Percentiles rank a stretch among this genome's conserved stretches.
Conservation (phyloP, 2,329 filamentous ascomycete genomes). For the Microcyclospora tardicrescens region DNA sequence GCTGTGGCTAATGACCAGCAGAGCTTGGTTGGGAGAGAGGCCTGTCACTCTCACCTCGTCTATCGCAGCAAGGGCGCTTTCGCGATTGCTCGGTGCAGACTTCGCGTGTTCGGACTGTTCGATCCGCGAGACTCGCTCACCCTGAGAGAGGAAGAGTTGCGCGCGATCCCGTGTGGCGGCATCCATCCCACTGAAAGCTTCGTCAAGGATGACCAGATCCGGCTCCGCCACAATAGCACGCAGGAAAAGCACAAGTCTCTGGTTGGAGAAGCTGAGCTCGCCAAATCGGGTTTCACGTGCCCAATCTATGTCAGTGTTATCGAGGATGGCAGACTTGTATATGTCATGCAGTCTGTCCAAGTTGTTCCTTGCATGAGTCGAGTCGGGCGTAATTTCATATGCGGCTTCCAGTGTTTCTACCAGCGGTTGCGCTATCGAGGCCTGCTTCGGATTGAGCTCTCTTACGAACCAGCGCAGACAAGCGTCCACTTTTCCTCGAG, state of each 20-base stretch:
- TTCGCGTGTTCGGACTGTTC: slow-evolving; percentile 9
- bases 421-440: slow-evolving; percentile 1
- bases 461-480: slow-evolving; percentile 63
- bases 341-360: slow-evolving; percentile 3
- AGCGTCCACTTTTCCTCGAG: slow-evolving; percentile 50
- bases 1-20: slow-evolving; percentile 87
- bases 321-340: slow-evolving; percentile 8
- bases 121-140: slow-evolving; percentile 20
- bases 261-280: slow-evolving; percentile 63
- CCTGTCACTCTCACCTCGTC: slow-evolving; percentile 45
- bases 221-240: slow-evolving; percentile 33
- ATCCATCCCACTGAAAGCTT: slow-evolving; percentile 40
- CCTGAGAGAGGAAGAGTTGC: slow-evolving; percentile 56
- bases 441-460: slow-evolving; percentile 52
- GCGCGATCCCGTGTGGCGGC: slow-evolving; percentile 67
- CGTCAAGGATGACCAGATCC: slow-evolving; percentile 38
- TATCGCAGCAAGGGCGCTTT: slow-evolving; percentile 23
- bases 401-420: slow-evolving; percentile 4
- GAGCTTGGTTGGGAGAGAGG: slow-evolving; percentile 56
- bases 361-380: slow-evolving; percentile 7
- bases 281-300: slow-evolving; percentile 57
- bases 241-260: slow-evolving; percentile 75
- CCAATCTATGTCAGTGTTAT: slow-evolving; percentile 40
- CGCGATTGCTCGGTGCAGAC: background rate
- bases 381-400: slow-evolving; percentile 4